Evolutionary conservation across 2,329 filamentous ascomycete species (phyloP).

Genomic region (Purpureocillium takamizusanense): DNA sequence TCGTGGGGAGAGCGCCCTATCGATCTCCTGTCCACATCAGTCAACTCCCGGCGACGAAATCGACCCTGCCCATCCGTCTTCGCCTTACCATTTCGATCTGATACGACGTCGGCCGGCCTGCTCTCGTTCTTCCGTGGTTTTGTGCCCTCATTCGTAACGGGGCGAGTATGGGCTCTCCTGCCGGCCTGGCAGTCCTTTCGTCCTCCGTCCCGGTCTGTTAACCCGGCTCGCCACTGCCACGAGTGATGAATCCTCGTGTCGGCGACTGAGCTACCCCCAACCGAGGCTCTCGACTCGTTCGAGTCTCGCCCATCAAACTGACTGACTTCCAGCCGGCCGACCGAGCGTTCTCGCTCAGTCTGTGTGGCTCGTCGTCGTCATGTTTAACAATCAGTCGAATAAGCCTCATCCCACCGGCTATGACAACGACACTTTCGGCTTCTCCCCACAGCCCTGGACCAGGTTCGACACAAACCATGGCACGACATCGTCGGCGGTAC

Average conservation of each 20-base stretch:
- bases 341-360: conserved; percentile 20
- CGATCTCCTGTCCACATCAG: conserved; percentile 10
- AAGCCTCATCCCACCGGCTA: conserved; percentile 20
- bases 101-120: conserved; percentile 9
- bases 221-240: conserved; percentile 20
- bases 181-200: conserved; percentile 19
- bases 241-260: conserved; percentile 27
- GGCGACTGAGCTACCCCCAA: conserved; percentile 23
- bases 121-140: conserved; percentile 11
- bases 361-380: conserved; percentile 23
- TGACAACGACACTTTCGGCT: conserved; percentile 19
- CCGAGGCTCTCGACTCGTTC: conserved; percentile 28
- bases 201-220: conserved; percentile 22
- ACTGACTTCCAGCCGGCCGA: conserved; percentile 23
- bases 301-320: conserved; percentile 23
- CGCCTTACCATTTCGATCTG: conserved; percentile 8
- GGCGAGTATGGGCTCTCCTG: conserved; percentile 28
- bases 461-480: conserved; percentile 19
- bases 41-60: conserved; percentile 11
- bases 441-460: conserved; percentile 21
- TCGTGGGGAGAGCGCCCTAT: conserved; percentile 9
- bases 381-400: conserved; percentile 26
- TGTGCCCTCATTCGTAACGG: conserved; percentile 14
- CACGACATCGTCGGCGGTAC: conserved; percentile 12
- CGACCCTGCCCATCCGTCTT: conserved; percentile 7